Evolutionary conservation across 306 rosid genomes (phyloP).

Genomic region (Castanopsis chinensis): DNA sequence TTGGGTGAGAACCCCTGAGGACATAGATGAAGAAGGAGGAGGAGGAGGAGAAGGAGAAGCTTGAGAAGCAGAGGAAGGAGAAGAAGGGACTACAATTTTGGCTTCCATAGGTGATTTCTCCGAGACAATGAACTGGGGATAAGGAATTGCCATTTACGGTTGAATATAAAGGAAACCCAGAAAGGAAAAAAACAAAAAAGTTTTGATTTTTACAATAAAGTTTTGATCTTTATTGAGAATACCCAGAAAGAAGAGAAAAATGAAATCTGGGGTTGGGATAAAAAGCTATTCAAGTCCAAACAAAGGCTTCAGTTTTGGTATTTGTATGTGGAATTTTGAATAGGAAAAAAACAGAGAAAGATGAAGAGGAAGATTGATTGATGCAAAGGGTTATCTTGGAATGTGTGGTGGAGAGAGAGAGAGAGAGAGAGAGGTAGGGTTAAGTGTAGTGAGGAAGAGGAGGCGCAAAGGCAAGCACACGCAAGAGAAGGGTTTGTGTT

Average conservation of each 20-base stretch:
- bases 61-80: slow-evolving; percentile 27
- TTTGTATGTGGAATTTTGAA: too few species aligned
- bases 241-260: not conserved
- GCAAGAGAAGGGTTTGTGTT: not conserved
- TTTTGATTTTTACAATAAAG: not conserved
- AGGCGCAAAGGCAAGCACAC: not conserved
- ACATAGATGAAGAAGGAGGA: not conserved
- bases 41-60: slow-evolving; percentile 38
- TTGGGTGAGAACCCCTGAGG: slow-evolving; percentile 55
- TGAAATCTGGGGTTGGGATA: not conserved
- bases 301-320: not conserved
- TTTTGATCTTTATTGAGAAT: too few species aligned
- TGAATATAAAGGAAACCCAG: not conserved
- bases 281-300: not conserved
- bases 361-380: not conserved
- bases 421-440: not conserved
- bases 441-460: not conserved
- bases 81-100: slow-evolving; percentile 46
- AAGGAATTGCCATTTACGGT: slow-evolving; percentile 50
- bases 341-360: not conserved
- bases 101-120: slow-evolving; percentile 61
- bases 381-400: not conserved
- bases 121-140: slow-evolving; percentile 48
- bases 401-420: not conserved
- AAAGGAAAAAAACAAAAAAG: not conserved